Evolutionary conservation across 2,329 filamentous ascomycete genomes (phyloP).

Genomic region (Coniosporium tulheliwenetii): DNA sequence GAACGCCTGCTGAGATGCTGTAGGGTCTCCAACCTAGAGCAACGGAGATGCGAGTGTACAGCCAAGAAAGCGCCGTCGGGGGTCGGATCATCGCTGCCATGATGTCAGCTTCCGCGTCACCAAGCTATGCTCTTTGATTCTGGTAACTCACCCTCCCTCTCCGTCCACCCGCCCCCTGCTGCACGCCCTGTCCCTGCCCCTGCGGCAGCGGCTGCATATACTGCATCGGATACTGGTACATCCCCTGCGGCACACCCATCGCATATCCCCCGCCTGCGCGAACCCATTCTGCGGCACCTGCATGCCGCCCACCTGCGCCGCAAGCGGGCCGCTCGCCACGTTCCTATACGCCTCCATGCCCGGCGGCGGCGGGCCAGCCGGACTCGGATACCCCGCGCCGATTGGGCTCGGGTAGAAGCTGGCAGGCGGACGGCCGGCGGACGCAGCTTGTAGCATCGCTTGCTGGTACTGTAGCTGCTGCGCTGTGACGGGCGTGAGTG

Average conservation of each 20-base stretch:
- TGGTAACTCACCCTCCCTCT: no score
- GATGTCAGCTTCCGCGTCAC: no score
- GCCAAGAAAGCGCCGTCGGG: no score
- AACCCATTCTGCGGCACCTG: constrained; percentile 32
- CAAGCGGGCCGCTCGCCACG: constrained; percentile 18
- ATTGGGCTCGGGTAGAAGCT: constrained; percentile 12
- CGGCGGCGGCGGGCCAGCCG: constrained; percentile 10
- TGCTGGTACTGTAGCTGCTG: constrained; percentile 44
- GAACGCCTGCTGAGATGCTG: no score
- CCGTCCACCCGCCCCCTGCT: no score
- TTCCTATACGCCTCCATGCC: constrained; percentile 27
- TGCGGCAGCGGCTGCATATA: constrained; percentile 20
- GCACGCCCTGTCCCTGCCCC: no score
- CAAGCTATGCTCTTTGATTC: no score
- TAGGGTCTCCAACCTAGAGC: no score
- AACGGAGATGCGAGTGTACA: no score
- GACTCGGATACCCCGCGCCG: constrained; percentile 8
- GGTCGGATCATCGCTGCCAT: no score
- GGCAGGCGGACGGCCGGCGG: constrained; percentile 13
- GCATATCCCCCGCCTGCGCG: constrained; percentile 26
- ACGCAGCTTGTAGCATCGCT: constrained; percentile 25
- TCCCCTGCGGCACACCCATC: constrained; percentile 21
- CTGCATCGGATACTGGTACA: constrained; percentile 37
- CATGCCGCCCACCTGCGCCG: constrained; percentile 20
- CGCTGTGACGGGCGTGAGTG: constrained; percentile 23